A percentile compares a stretch with the other conserved stretches of the same genome.
These are phyloP conservation scores for Penicillium atrosanguineum DNA, from an alignment of 495 filamentous ascomycete species.

Conservation along the genomic window DNA sequence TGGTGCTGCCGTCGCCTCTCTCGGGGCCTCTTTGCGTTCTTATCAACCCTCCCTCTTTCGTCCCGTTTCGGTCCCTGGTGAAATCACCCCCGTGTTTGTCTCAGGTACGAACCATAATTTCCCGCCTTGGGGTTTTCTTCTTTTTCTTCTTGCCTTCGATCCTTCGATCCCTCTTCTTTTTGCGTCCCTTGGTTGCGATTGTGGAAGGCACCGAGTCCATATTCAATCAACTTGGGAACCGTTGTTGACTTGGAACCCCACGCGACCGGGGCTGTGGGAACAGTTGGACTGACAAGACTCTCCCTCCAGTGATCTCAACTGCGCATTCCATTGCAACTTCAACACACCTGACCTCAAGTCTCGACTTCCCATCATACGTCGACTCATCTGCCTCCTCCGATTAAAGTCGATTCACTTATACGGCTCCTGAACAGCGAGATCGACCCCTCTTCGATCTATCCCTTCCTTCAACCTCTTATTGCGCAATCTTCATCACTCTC, in stretches of 20 bases:
- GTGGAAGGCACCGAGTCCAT: background rate
- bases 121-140: conserved; percentile 6
- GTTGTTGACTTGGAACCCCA: conserved; percentile 5
- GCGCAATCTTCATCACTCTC: conserved; percentile 66
- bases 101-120: conserved; percentile 11
- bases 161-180: conserved; percentile 10
- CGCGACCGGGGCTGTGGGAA: conserved; percentile 6
- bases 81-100: conserved; percentile 9
- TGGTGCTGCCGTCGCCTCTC: conserved; percentile 20
- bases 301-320: background rate
- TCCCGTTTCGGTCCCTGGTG: background rate
- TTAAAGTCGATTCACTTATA: background rate
- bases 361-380: background rate
- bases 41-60: background rate
- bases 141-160: conserved; percentile 7
- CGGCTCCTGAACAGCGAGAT: background rate
- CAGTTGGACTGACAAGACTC: conserved; percentile 5
- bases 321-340: background rate
- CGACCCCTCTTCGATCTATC: conserved; percentile 9
- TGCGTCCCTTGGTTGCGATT: background rate
- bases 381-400: background rate
- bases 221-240: background rate
- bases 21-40: conserved; percentile 12
- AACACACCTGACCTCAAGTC: background rate
- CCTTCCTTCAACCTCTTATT: conserved; percentile 1